Conservation (phyloP, 2,329 filamentous ascomycete species). For the Cryphonectria parasitica region DNA sequence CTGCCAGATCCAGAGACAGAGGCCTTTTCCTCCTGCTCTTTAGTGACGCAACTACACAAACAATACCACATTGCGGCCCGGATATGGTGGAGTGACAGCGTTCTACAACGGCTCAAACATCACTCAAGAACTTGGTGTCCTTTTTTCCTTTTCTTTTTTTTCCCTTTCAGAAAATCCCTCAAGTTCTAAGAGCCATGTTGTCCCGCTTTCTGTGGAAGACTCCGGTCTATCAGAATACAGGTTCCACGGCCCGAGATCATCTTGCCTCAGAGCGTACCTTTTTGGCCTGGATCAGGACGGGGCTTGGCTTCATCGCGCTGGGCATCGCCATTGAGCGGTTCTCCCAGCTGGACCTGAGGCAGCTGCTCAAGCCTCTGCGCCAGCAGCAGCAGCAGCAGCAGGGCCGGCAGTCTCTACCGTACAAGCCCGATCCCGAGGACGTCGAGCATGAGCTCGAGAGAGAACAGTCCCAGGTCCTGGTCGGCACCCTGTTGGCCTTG, state of each 20-base stretch:
- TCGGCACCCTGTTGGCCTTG: slow-evolving; percentile 47
- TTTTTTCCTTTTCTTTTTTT: too few species aligned
- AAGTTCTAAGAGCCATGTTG: slow-evolving; percentile 12
- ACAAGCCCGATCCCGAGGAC: slow-evolving; percentile 17
- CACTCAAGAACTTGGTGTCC: not conserved
- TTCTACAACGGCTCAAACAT: not conserved
- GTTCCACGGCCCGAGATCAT: slow-evolving; percentile 55
- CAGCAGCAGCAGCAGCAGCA: slow-evolving; percentile 25
- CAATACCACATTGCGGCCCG: not conserved
- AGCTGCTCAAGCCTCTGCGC: slow-evolving; percentile 36
- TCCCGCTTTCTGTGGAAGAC: slow-evolving; percentile 30
- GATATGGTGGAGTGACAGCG: not conserved
- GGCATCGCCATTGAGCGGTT: slow-evolving; percentile 54
- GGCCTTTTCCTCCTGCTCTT: not conserved
- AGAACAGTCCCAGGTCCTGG: slow-evolving; percentile 41
- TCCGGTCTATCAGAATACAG: slow-evolving; percentile 48
- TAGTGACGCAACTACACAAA: not conserved
- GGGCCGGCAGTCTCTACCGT: slow-evolving; percentile 23
- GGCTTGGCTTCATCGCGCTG: slow-evolving; percentile 55
- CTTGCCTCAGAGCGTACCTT: slow-evolving; percentile 58
- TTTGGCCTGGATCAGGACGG: slow-evolving; percentile 55
- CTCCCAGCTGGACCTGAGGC: slow-evolving; percentile 47
- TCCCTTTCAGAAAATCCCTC: not conserved
- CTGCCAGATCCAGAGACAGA: not conserved
- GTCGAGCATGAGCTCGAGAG: slow-evolving; percentile 33